These are phyloP conservation scores for Penicillium sp. DNA, from an alignment of 2,329 filamentous ascomycete species.

Conservation along the genomic window DNA sequence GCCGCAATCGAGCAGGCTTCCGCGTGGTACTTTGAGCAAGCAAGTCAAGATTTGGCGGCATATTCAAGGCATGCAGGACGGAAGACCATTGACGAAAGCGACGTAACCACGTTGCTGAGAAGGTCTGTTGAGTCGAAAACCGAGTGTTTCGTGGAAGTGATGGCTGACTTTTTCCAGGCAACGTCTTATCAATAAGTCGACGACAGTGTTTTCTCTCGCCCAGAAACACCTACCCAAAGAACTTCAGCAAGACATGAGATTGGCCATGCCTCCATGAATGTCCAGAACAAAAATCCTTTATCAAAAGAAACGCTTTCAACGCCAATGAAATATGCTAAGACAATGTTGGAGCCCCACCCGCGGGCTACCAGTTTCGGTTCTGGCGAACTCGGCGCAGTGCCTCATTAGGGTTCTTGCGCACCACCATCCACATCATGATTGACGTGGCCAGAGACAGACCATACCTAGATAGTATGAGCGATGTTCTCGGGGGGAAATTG, in stretches of 20 bases:
- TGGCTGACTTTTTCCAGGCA: slow-evolving; percentile 59
- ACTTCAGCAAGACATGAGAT: slow-evolving; percentile 71
- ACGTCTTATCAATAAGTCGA: slow-evolving; percentile 68
- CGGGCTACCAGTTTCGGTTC: slow-evolving; percentile 68
- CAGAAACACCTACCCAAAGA: slow-evolving; percentile 79
- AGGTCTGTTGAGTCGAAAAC: slow-evolving; percentile 57
- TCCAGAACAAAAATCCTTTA: not conserved
- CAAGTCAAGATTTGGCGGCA: slow-evolving; percentile 73
- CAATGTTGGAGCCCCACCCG: slow-evolving; percentile 3
- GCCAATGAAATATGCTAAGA: slow-evolving; percentile 30
- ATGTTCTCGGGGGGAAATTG: not conserved
- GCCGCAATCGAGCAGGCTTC: slow-evolving; percentile 74
- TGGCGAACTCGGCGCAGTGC: slow-evolving; percentile 71
- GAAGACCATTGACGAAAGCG: slow-evolving; percentile 81
- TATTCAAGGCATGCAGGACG: slow-evolving; percentile 80
- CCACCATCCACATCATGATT: slow-evolving; percentile 94
- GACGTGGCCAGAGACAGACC: slow-evolving; percentile 79
- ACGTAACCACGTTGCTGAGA: slow-evolving; percentile 78
- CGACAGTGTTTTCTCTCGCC: slow-evolving; percentile 81
- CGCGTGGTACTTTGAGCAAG: slow-evolving; percentile 90
- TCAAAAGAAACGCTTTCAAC: slow-evolving; percentile 34
- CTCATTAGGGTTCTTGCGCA: slow-evolving; percentile 79
- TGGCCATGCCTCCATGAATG: slow-evolving; percentile 40
- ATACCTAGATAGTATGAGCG: slow-evolving; percentile 62
- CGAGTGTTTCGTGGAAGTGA: not conserved